Conservation (phyloP, 129 eudicot species). For the Chrysanthemum makinoi region DNA sequence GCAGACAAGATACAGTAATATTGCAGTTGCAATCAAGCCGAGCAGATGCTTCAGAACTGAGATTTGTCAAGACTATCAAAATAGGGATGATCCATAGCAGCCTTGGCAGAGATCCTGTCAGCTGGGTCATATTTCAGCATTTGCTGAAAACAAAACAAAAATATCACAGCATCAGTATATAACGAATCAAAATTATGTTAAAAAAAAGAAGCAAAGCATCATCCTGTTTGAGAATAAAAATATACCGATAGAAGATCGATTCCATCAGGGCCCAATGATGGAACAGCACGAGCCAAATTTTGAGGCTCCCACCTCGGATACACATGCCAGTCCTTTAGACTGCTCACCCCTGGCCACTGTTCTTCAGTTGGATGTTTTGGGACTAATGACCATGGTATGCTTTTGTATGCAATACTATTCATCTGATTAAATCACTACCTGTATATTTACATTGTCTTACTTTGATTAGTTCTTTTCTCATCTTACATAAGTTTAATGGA, state of each 20-base stretch:
- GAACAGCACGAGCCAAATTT: conserved; percentile 72
- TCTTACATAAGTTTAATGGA: too few species aligned
- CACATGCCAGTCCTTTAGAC: conserved; percentile 83
- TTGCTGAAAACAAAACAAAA: conserved; percentile 39
- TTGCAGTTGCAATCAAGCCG: not conserved
- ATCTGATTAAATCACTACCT: too few species aligned
- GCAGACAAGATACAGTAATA: not conserved
- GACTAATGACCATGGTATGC: too few species aligned
- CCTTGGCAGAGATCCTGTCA: conserved; percentile 86
- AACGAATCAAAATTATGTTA: not conserved
- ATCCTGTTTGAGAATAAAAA: not conserved
- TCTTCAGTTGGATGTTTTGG: conserved; percentile 52
- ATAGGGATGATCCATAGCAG: conserved; percentile 87
- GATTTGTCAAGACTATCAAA: conserved; percentile 79
- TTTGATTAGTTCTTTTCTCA: too few species aligned
- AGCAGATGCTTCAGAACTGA: conserved; percentile 51
- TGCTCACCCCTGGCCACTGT: conserved; percentile 82
- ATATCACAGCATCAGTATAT: not conserved
- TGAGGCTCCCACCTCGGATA: conserved; percentile 92
- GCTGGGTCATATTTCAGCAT: conserved; percentile 89
- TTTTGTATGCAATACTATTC: too few species aligned
- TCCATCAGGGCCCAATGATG: conserved; percentile 78
- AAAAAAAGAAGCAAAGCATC: not conserved
- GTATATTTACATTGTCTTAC: too few species aligned
- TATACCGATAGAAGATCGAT: conserved; percentile 73